These are phyloP conservation scores for Circinella umbellata DNA, from an alignment of 371 early-diverging fungal species.

Conservation along the genomic window DNA sequence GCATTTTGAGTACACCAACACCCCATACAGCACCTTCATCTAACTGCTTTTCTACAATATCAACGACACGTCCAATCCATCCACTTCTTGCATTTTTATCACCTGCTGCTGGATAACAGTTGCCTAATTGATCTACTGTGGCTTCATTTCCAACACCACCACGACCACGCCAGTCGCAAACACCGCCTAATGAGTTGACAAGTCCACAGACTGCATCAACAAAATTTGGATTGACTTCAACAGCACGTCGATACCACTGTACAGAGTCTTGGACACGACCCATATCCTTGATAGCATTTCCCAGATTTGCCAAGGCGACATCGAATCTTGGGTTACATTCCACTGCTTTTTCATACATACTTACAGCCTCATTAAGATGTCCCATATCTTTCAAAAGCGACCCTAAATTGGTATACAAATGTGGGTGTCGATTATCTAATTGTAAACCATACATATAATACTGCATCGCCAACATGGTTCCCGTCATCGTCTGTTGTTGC, in stretches of 20 bases:
- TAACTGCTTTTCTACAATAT: constrained; percentile 82
- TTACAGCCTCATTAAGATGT: constrained; percentile 79
- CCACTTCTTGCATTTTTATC: constrained; percentile 50
- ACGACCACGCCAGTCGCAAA: constrained; percentile 91
- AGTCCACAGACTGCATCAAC: constrained; percentile 92
- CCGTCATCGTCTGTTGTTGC: constrained; percentile 53
- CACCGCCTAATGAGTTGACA: constrained; percentile 85
- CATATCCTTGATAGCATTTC: constrained; percentile 89
- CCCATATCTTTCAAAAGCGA: constrained; percentile 89
- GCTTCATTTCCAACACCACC: constrained; percentile 57
- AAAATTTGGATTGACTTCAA: constrained; percentile 88
- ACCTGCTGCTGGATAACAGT: constrained; percentile 30
- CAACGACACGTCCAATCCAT: constrained; percentile 82
- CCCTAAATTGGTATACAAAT: constrained; percentile 90
- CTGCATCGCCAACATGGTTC: constrained; percentile 75
- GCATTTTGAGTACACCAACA: constrained; percentile 42
- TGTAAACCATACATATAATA: constrained; percentile 89
- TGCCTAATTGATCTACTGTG: constrained; percentile 43
- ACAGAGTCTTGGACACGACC: constrained; percentile 90
- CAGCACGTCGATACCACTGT: constrained; percentile 84
- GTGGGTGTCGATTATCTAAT: constrained; percentile 85
- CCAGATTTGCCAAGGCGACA: constrained; percentile 90
- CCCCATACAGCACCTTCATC: constrained; percentile 68
- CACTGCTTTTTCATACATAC: constrained; percentile 90
- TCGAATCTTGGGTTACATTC: constrained; percentile 86